Base-by-base conservation (phyloP, 495 filamentous ascomycete species). In the Jackrogersella multiformis region DNA sequence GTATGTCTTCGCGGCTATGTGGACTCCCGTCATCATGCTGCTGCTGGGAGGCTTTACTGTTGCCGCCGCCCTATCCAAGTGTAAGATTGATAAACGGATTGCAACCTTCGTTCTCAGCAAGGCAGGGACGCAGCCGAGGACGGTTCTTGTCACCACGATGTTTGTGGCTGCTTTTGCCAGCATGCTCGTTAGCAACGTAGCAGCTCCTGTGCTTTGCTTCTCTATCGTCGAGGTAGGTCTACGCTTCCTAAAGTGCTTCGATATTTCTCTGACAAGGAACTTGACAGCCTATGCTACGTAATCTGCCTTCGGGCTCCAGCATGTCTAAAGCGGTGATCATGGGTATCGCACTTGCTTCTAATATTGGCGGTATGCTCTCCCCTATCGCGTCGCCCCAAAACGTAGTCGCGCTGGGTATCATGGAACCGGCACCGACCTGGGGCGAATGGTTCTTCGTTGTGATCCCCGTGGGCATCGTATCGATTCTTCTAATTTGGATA, bases 161-260 rank as follows among this genome's bases (percentile, higher is more conserved):
- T 96, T 97, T 69, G 95, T 99, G 42, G 95, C 95, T 64, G 94
- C 94, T 79, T 94, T 98, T 73, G 86, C 94, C 34, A 97, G 92
- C 68, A 99, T 99, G 95, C 94, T 96, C 86, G 97, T 99, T 73
- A 96, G 91, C 76, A 99, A 99, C 68, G 95, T 99, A 32, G 95
- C 95, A 15, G 94, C 96, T 4, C 95, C 95, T 0, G 95, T 99
- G n/a, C 85, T 99, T 7, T 99, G 96, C 82, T 98, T 93, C 74
- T 96, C 92, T 13, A 98, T 98, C 76, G 93, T 97, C 65, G 92
- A 95, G 82, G 88, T 90, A 77, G 56, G 79, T 70, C 1, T 13
- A 8, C 51, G 0, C 10, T 35, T 38, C 35, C 35, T 8, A 20
- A 35, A 20, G 23, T 61, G n/a, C 42, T 49, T 46, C 2, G 41